Evolutionary conservation across 2,329 filamentous ascomycete genomes (phyloP).

Genomic region (Ophiocordyceps polyrhachis-furcata): DNA sequence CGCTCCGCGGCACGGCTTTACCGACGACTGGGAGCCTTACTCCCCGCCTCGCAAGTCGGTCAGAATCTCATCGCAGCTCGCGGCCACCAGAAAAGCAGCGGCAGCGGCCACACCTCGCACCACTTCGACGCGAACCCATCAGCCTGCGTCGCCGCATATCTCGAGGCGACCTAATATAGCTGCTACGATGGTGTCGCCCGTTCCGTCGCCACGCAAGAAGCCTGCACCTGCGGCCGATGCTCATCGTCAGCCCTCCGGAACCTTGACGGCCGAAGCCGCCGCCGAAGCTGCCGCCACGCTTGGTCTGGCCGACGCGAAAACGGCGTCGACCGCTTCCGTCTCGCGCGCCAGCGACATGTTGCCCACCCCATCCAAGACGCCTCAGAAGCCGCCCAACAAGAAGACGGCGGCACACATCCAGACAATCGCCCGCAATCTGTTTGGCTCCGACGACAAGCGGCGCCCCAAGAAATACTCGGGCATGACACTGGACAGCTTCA

Average conservation of each 20-base stretch:
- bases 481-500: conserved; percentile 38
- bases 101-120: conserved; percentile 34
- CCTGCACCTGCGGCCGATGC: conserved; percentile 26
- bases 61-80: conserved; percentile 39
- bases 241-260: conserved; percentile 26
- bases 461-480: conserved; percentile 37
- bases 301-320: conserved; percentile 14
- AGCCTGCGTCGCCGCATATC: conserved; percentile 14
- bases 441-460: conserved; percentile 39
- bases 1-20: conserved; percentile 47
- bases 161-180: conserved; percentile 12
- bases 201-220: conserved; percentile 31
- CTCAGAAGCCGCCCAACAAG: conserved; percentile 39
- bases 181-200: conserved; percentile 21
- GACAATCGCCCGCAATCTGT: conserved; percentile 41
- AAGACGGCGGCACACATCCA: conserved; percentile 31
- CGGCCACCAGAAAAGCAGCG: conserved; percentile 30
- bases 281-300: conserved; percentile 23
- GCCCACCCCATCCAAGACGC: conserved; percentile 64
- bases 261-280: conserved; percentile 23
- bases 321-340: conserved; percentile 9
- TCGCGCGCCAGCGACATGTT: conserved; percentile 36
- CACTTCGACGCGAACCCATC: conserved; percentile 13
- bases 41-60: conserved; percentile 46
- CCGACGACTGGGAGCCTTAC: conserved; percentile 55